Conservation (phyloP, 345 rosid genomes). For the Syzygium grande region DNA sequence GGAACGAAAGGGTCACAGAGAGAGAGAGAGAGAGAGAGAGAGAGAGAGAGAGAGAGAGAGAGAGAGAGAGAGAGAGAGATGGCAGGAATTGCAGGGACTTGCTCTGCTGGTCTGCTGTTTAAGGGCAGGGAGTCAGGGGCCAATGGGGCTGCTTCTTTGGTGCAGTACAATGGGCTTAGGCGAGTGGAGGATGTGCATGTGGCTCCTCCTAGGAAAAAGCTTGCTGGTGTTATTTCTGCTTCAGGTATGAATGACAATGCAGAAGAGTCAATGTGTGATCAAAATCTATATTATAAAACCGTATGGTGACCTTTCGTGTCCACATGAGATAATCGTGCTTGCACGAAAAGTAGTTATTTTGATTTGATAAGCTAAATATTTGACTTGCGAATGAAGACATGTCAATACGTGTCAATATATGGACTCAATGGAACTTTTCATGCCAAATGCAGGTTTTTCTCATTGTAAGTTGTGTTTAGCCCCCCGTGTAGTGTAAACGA, state of each 20-base stretch:
- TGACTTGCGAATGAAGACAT: background rate
- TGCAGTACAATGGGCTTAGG: constrained; percentile 35
- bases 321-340: background rate
- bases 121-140: constrained; percentile 14
- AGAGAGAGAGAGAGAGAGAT: constrained; percentile 10
- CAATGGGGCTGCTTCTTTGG: constrained; percentile 20
- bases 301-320: background rate
- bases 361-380: background rate
- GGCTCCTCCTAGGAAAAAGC: constrained; percentile 7
- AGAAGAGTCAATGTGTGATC: background rate
- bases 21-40: constrained; percentile 7
- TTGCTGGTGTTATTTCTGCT: constrained; percentile 7
- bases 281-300: background rate
- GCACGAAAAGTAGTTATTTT: background rate
- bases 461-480: background rate
- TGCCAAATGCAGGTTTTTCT: background rate
- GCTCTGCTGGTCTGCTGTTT: constrained; percentile 18
- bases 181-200: constrained; percentile 15
- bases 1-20: background rate
- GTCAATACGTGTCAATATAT: background rate
- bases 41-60: background rate
- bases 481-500: background rate
- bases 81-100: constrained; percentile 31
- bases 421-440: background rate
- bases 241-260: constrained; percentile 14